A percentile compares a stretch with the other conserved stretches of the same genome.
Evolutionary conservation across 805 yeast genomes (phyloP).

Genomic region (Nakazawaea peltata): DNA sequence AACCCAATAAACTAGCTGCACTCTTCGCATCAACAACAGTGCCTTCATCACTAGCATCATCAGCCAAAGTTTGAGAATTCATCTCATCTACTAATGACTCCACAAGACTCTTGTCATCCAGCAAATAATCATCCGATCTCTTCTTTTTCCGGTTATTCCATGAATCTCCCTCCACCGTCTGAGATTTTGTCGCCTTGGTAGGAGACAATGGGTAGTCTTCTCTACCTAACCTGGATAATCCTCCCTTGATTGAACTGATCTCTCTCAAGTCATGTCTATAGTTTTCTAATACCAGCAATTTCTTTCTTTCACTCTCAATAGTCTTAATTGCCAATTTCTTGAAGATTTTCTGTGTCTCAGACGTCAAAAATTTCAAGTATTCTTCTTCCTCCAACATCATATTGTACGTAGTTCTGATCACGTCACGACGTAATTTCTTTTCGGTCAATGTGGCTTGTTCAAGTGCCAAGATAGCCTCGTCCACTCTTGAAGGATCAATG

Average conservation of each 20-base stretch:
- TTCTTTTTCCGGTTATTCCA: constrained; percentile 27
- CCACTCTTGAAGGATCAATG: constrained; percentile 81
- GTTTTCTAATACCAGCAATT: constrained; percentile 63
- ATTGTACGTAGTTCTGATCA: constrained; percentile 77
- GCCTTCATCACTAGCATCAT: constrained; percentile 20
- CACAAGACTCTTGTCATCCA: neutral
- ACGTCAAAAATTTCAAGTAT: constrained; percentile 51
- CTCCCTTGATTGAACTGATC: constrained; percentile 43
- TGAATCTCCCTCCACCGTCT: constrained; percentile 29
- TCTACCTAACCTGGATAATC: constrained; percentile 76
- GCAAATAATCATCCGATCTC: constrained; percentile 12
- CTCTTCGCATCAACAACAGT: constrained; percentile 64
- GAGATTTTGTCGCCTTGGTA: constrained; percentile 34
- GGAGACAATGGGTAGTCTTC: constrained; percentile 38
- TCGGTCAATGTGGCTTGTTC: constrained; percentile 75
- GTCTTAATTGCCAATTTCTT: constrained; percentile 56
- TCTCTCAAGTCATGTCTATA: constrained; percentile 35
- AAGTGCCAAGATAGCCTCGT: constrained; percentile 75
- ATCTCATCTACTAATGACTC: constrained; percentile 8
- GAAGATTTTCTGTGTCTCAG: constrained; percentile 43
- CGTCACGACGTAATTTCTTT: constrained; percentile 66
- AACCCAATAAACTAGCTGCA: constrained; percentile 78
- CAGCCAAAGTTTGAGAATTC: constrained; percentile 8
- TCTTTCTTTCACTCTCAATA: constrained; percentile 82
- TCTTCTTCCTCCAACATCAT: constrained; percentile 68